A percentile compares a stretch with the other conserved stretches of the same genome.
These are phyloP conservation scores for Hypoxylon subgilvum DNA, from an alignment of 495 filamentous ascomycete species.

Conservation along the genomic window DNA sequence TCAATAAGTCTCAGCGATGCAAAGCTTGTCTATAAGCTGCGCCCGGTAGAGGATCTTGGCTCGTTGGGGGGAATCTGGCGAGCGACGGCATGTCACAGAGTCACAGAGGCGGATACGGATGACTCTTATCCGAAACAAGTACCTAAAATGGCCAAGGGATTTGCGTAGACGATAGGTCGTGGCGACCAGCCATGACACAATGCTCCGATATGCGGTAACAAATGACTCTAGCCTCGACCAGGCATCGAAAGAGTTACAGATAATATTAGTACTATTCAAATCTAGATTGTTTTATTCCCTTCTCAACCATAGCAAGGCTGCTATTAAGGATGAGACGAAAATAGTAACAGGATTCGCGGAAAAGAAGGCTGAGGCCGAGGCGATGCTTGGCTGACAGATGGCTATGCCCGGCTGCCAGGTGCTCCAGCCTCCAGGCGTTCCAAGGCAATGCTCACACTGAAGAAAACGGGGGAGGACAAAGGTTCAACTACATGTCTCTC, in stretches of 20 bases:
- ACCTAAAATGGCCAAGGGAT: slow-evolving; percentile 1
- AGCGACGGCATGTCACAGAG: slow-evolving; percentile 16
- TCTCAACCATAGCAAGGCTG: neutral
- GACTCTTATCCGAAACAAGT: slow-evolving; percentile 38
- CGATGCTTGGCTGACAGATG: slow-evolving; percentile 22
- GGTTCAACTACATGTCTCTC: neutral
- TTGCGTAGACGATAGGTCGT: slow-evolving; percentile 8
- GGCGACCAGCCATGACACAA: slow-evolving; percentile 17
- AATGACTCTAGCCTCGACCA: slow-evolving; percentile 21
- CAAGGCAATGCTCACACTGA: no score
- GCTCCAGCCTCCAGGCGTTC: no score
- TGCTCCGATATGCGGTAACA: slow-evolving; percentile 22
- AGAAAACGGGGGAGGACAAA: no score
- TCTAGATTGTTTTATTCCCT: no score
- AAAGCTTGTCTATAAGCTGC: slow-evolving; percentile 23
- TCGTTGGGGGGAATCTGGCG: slow-evolving; percentile 14
- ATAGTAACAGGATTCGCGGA: slow-evolving; percentile 10
- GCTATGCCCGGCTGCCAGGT: neutral
- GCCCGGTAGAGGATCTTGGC: slow-evolving; percentile 20
- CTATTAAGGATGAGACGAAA: slow-evolving; percentile 10
- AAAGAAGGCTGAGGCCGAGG: slow-evolving; percentile 14
- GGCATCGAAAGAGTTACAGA: neutral
- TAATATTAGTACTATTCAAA: no score
- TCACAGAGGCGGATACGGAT: slow-evolving; percentile 30
- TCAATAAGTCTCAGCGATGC: neutral